Evolutionary conservation across 129 eudicot species (phyloP), one percentile per base, ranked within the genome.

Genomic region (Saposhnikovia divaricata): DNA sequence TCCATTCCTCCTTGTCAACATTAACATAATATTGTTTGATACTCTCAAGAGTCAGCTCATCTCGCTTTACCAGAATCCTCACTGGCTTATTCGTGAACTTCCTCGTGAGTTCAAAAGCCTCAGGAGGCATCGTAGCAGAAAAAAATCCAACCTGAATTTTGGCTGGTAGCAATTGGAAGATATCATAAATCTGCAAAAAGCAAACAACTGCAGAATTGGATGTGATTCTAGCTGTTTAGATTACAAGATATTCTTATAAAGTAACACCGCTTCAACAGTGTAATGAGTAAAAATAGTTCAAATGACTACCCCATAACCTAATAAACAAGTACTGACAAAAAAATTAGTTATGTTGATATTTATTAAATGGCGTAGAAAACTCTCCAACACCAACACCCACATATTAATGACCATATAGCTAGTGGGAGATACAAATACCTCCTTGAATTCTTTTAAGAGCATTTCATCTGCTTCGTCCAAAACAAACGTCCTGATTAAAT

Each of bases 111-210:
- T 81, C 83, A 43, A 74, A 79, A 46, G 79, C 79, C 59, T 81
- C 83, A n/a, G 65, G 79, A 21, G 79, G 79, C 63, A 81, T 74
- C 19, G 79, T 81, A 15, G 83, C 87, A 4, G 82, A 77, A 28
- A 85, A 77, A 2, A 85, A 74, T 21, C 82, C 87, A n/a, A 81
- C 85, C 38, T 85, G 85, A 18, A 84, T 72, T 75, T 84, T 81
- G 5, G 87, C 80, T 10, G 84, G 87, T 13, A 84, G 82, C 74
- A 76, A 57, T 77, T 59, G 87, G 80, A 72, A 55, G 66, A 84
- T 80, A 44, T 84, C 87, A 65, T 77, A 72, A 1, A 84, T 84
- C 87, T 84, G 80, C 70, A 27, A 72, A n/a, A n/a, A n/a, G n/a
- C n/a, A n/a, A n/a, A n/a, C n/a, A n/a, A n/a, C n/a, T n/a, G n/a